Conservation (phyloP, 176 grass and related monocot species). For the Puya raimondii region DNA sequence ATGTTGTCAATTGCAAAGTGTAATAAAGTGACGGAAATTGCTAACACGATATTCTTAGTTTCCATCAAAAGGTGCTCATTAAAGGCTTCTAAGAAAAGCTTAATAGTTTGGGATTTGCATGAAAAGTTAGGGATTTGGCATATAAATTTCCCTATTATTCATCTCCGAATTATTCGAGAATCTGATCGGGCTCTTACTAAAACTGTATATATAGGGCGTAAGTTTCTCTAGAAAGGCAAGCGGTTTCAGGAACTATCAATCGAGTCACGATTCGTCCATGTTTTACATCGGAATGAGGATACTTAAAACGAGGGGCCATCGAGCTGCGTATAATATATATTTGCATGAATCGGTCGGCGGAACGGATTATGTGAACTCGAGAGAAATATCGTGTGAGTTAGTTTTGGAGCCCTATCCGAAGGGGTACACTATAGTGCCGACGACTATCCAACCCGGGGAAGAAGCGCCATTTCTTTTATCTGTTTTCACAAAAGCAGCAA, state of each 20-base stretch:
- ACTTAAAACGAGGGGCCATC: slow-evolving; percentile 84
- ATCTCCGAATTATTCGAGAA: neutral
- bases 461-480: slow-evolving; percentile 99
- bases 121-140: too few species aligned
- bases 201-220: slow-evolving; percentile 65
- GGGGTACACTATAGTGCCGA: slow-evolving; percentile 98
- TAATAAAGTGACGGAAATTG: too few species aligned
- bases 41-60: too few species aligned
- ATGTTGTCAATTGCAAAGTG: too few species aligned
- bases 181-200: neutral
- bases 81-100: too few species aligned
- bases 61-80: too few species aligned
- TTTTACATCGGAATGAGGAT: slow-evolving; percentile 98
- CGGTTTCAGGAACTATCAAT: slow-evolving; percentile 90
- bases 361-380: slow-evolving; percentile 96
- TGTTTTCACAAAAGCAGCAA: slow-evolving; percentile 95
- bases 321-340: slow-evolving; percentile 98
- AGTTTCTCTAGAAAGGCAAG: slow-evolving; percentile 92
- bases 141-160: neutral
- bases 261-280: slow-evolving; percentile 92
- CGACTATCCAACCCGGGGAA: slow-evolving; percentile 94
- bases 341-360: slow-evolving; percentile 95
- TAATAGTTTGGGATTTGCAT: too few species aligned
- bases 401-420: slow-evolving; percentile 94
- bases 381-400: slow-evolving; percentile 96